phyloP scores from a whole-genome alignment of 1,284 basidiomycete species.

The Anthracocystis panici-leucophaei region DNA sequence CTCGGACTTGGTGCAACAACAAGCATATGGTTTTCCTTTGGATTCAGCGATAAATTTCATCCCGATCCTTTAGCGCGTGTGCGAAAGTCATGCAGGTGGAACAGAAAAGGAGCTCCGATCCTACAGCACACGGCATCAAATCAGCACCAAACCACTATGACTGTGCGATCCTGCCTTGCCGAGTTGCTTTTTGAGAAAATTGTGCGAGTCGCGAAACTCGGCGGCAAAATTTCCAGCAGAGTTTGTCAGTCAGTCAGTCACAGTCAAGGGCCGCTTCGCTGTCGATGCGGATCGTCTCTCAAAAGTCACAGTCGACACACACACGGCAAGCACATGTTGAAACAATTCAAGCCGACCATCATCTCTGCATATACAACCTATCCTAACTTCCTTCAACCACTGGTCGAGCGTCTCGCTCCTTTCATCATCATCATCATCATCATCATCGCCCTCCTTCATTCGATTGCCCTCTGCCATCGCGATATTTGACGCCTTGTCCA shows the following conservation, averaged over 20 bases:
- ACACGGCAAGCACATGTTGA: conserved; percentile 4
- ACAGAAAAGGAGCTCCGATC: conserved; percentile 23
- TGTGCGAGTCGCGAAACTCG: conserved; percentile 5
- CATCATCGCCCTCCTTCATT: not conserved
- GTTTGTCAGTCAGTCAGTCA: not conserved
- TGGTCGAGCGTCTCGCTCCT: not conserved
- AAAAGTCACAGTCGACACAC: not conserved
- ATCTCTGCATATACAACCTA: not conserved
- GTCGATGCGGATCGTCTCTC: not conserved
- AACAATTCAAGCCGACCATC: not conserved
- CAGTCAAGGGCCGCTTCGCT: not conserved
- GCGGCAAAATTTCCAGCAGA: not conserved
- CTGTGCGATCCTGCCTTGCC: not conserved
- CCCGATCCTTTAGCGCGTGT: not conserved
- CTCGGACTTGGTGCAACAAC: conserved; percentile 6
- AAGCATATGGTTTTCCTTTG: too few species aligned
- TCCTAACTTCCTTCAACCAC: too few species aligned
- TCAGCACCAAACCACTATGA: not conserved
- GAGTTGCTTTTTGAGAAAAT: not conserved
- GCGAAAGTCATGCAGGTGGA: not conserved
- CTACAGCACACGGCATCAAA: conserved; percentile 11
- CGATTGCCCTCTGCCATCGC: not conserved
- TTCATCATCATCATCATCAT: not conserved
- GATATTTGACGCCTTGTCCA: not conserved
- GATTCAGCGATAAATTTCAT: too few species aligned